Evolutionary conservation across 495 filamentous ascomycete genomes (phyloP).

Genomic region (Beverwykella pulmonaria): DNA sequence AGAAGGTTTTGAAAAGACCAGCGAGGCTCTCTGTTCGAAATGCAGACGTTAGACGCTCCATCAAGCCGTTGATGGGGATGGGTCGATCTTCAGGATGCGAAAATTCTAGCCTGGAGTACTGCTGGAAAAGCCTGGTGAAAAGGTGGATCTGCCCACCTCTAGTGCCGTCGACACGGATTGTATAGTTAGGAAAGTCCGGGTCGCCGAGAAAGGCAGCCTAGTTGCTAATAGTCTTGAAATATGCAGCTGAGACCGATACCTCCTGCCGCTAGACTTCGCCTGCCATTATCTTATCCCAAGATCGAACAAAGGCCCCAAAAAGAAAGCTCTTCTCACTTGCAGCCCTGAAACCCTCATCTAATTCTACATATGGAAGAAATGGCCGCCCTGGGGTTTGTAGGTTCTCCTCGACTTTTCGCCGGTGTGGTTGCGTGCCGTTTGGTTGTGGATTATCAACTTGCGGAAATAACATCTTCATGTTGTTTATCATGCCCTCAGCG

Average conservation of each 20-base stretch:
- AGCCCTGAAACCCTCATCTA: slow-evolving; percentile 9
- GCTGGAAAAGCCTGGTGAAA: no score
- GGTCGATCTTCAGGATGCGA: no score
- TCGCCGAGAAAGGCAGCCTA: no score
- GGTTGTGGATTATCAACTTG: slow-evolving; percentile 19
- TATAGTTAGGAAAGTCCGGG: no score
- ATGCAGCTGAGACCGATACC: slow-evolving; percentile 6
- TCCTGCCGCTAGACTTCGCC: slow-evolving; percentile 9
- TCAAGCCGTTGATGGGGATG: no score
- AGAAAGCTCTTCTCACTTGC: slow-evolving; percentile 10
- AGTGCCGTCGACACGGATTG: no score
- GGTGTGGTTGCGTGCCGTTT: slow-evolving; percentile 12
- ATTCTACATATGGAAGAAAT: slow-evolving; percentile 9
- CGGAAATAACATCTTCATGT: slow-evolving; percentile 16
- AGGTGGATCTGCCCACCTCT: no score
- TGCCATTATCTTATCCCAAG: slow-evolving; percentile 12
- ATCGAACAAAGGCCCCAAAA: slow-evolving; percentile 8
- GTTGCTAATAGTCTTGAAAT: slow-evolving; percentile 8
- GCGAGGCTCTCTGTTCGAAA: no score
- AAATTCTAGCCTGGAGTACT: no score
- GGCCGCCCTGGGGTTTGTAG: slow-evolving; percentile 11
- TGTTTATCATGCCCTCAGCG: slow-evolving; percentile 10
- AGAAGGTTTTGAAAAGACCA: no score
- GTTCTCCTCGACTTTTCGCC: slow-evolving; percentile 9
- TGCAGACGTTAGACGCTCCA: no score